These are phyloP conservation scores for Mycothermus thermophilus DNA, from an alignment of 495 filamentous ascomycete species.

Conservation along the genomic window DNA sequence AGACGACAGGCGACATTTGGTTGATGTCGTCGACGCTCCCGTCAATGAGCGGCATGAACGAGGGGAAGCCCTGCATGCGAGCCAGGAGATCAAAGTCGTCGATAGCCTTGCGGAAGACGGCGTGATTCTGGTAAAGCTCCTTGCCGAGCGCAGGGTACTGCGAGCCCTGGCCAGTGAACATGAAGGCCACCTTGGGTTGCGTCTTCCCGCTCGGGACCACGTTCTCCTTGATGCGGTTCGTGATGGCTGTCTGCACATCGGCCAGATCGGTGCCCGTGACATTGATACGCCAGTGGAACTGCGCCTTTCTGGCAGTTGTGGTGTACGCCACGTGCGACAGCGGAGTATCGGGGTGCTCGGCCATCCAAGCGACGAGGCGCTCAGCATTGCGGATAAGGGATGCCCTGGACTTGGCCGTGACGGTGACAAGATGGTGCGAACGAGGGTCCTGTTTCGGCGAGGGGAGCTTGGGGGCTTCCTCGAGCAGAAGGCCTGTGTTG, in stretches of 20 bases:
- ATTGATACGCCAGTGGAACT: slow-evolving; percentile 59
- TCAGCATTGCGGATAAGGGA: slow-evolving; percentile 41
- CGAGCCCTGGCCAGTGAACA: slow-evolving; percentile 60
- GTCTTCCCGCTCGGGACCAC: slow-evolving; percentile 33
- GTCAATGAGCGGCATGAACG: slow-evolving; percentile 53
- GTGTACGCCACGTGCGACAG: slow-evolving; percentile 58
- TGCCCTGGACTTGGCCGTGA: slow-evolving; percentile 46
- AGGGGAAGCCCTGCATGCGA: slow-evolving; percentile 54
- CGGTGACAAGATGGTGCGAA: slow-evolving; percentile 37
- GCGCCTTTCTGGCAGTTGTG: slow-evolving; percentile 72
- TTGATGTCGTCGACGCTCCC: slow-evolving; percentile 43
- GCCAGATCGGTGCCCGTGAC: slow-evolving; percentile 40
- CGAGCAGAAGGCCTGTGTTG: slow-evolving; percentile 49
- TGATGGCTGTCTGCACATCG: slow-evolving; percentile 29
- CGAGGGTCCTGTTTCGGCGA: slow-evolving; percentile 32
- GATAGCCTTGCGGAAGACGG: slow-evolving; percentile 56
- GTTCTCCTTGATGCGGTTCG: slow-evolving; percentile 30
- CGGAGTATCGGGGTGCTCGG: slow-evolving; percentile 35
- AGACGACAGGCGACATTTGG: slow-evolving; percentile 55
- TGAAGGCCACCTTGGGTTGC: slow-evolving; percentile 45
- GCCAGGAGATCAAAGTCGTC: slow-evolving; percentile 56
- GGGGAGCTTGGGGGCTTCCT: slow-evolving; percentile 35
- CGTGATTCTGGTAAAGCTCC: slow-evolving; percentile 50
- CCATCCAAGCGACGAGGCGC: slow-evolving; percentile 38
- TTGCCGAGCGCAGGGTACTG: slow-evolving; percentile 56